Percentiles rank a stretch among this genome's conserved stretches.
Evolutionary conservation across 2,329 filamentous ascomycete genomes (phyloP).

Genomic region (Akanthomyces muscarius): DNA sequence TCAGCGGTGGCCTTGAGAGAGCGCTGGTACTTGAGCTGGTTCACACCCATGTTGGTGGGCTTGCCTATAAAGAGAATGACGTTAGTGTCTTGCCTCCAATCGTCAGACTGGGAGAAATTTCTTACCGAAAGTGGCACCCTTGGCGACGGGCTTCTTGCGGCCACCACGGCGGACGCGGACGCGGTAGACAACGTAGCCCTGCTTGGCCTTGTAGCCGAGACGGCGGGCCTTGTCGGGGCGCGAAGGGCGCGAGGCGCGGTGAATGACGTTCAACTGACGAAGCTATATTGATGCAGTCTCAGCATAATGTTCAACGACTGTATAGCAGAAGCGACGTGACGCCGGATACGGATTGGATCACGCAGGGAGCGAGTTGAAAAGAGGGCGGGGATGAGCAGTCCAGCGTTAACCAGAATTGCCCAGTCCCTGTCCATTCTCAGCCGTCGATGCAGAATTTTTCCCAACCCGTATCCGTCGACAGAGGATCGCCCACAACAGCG

Average conservation of each 20-base stretch:
- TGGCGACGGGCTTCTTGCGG: slow-evolving; percentile 91
- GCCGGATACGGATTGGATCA: neutral
- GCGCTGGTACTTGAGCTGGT: slow-evolving; percentile 99
- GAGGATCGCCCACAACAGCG: slow-evolving; percentile 17
- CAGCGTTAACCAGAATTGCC: neutral
- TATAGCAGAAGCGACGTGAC: slow-evolving; percentile 60
- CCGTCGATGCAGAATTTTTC: neutral
- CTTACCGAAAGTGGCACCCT: slow-evolving; percentile 99
- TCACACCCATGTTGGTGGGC: slow-evolving; percentile 99
- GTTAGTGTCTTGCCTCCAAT: neutral
- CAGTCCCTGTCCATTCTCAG: neutral
- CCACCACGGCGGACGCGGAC: slow-evolving; percentile 97
- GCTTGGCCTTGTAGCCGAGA: slow-evolving; percentile 99
- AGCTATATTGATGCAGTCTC: slow-evolving; percentile 99
- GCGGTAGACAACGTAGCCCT: slow-evolving; percentile 99
- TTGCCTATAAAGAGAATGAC: slow-evolving; percentile 65
- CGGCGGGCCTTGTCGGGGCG: slow-evolving; percentile 99
- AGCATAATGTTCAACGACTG: slow-evolving; percentile 99
- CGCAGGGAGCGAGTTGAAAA: neutral
- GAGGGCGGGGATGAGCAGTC: neutral
- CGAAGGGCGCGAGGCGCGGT: slow-evolving; percentile 96
- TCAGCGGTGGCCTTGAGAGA: slow-evolving; percentile 96
- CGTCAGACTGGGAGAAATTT: slow-evolving; percentile 19
- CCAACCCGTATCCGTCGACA: slow-evolving; percentile 12
- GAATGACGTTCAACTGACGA: slow-evolving; percentile 99